Evolutionary conservation across 2,329 filamentous ascomycete species (phyloP).

Genomic region (Fusarium ambrosium): DNA sequence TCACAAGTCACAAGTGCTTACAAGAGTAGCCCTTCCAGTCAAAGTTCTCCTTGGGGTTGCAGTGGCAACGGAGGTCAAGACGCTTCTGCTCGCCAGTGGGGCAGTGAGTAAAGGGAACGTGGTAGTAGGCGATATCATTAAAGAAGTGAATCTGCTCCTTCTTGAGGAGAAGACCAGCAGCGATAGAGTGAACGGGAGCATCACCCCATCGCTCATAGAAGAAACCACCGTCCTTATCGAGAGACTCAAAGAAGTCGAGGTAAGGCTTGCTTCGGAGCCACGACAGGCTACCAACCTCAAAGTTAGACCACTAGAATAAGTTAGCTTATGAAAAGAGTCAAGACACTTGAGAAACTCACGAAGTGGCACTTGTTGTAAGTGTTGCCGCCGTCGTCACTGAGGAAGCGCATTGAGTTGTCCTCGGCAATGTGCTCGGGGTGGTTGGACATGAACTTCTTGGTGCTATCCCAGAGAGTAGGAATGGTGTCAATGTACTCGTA

Average conservation of each 20-base stretch:
- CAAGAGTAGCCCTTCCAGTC: conserved; percentile 99
- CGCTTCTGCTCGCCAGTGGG: conserved; percentile 90
- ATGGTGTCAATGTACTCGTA: conserved; percentile 99
- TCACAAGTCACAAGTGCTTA: conserved; percentile 61
- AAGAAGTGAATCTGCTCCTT: conserved; percentile 99
- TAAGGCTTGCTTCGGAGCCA: conserved; percentile 94
- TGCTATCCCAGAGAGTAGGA: conserved; percentile 93
- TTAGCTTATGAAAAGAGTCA: conserved; percentile 10
- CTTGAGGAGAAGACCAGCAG: conserved; percentile 85
- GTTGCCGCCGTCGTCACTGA: conserved; percentile 91
- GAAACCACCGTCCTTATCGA: conserved; percentile 94
- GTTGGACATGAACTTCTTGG: conserved; percentile 92
- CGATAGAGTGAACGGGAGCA: conserved; percentile 98
- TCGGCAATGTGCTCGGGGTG: conserved; percentile 89
- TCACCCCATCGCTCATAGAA: conserved; percentile 99
- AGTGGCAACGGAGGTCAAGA: conserved; percentile 89
- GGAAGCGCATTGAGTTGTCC: conserved; percentile 89
- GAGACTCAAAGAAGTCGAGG: conserved; percentile 87
- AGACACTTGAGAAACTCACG: conserved; percentile 63
- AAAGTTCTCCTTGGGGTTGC: conserved; percentile 97
- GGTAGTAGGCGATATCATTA: conserved; percentile 98
- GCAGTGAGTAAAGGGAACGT: conserved; percentile 98
- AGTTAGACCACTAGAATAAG: conserved; percentile 90
- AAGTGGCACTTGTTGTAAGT: conserved; percentile 99
- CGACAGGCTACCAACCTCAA: conserved; percentile 93